Evolutionary conservation across 108 stramenopile species (phyloP).

Genomic region (Epithemia pelagica): DNA sequence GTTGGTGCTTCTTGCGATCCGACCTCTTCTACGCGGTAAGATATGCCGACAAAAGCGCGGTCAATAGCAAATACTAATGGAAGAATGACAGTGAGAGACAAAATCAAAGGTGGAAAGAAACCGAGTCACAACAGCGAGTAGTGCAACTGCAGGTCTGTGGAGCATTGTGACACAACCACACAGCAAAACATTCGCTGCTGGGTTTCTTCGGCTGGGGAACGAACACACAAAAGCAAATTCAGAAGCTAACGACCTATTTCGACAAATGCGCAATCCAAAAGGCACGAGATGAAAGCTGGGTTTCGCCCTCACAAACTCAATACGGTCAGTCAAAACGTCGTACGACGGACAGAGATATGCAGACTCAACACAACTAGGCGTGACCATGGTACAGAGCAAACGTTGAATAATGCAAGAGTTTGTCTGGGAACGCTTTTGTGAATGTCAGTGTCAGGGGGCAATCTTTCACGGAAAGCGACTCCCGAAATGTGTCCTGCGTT

Average conservation of each 20-base stretch:
- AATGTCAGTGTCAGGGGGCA: too few species aligned
- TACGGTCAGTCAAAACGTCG: too few species aligned
- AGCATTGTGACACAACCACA: neutral
- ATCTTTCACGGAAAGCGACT: too few species aligned
- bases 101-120: neutral
- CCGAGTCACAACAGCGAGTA: neutral
- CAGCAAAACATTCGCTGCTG: neutral
- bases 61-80: too few species aligned
- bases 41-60: neutral
- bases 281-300: neutral
- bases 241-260: neutral
- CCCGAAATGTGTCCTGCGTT: too few species aligned
- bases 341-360: too few species aligned
- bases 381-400: too few species aligned
- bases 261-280: constrained; percentile 1
- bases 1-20: too few species aligned
- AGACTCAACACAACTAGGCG: too few species aligned
- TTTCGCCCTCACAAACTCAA: neutral
- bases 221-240: neutral
- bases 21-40: too few species aligned
- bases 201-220: neutral
- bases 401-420: too few species aligned
- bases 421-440: too few species aligned
- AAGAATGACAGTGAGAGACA: constrained; percentile 25
- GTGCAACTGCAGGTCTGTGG: neutral